phyloP scores from a whole-genome alignment of 805 yeast genomes.

The Nakazawaea holstii region DNA sequence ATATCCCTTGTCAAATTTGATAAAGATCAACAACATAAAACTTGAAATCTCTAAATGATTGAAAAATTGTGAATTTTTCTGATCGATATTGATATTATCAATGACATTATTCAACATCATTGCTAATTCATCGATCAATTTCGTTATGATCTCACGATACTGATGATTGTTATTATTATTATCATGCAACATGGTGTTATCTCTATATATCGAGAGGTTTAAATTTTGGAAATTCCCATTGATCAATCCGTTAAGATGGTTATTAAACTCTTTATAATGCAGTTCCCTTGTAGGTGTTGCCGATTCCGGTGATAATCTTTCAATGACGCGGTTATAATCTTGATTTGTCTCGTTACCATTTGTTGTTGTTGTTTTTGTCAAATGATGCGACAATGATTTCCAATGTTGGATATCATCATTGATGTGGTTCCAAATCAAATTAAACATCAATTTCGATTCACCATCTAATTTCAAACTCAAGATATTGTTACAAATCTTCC shows the following conservation, averaged over 20 bases:
- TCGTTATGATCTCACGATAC: too few species aligned
- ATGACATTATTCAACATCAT: not conserved
- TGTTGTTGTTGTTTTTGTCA: too few species aligned
- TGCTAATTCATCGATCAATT: not conserved
- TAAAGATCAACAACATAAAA: not conserved
- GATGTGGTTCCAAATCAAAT: constrained; percentile 8
- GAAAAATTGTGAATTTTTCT: not conserved
- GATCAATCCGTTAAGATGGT: constrained; percentile 1
- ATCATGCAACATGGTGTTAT: too few species aligned
- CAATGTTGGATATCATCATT: constrained; percentile 3
- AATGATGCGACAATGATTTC: not conserved
- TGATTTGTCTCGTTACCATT: not conserved
- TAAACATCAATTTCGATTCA: constrained; percentile 8
- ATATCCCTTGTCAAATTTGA: constrained; percentile 3
- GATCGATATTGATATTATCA: not conserved
- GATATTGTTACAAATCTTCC: constrained; percentile 6
- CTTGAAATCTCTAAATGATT: constrained; percentile 8
- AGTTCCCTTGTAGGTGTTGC: not conserved
- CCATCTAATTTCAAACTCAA: constrained; percentile 3
- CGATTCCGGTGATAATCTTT: not conserved
- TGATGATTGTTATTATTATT: too few species aligned
- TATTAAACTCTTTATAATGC: not conserved
- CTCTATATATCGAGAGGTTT: too few species aligned
- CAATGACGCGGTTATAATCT: not conserved
- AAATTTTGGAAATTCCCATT: not conserved